phyloP scores from a whole-genome alignment of 2,329 filamentous ascomycete species.

The Karstenula rhodostoma region DNA sequence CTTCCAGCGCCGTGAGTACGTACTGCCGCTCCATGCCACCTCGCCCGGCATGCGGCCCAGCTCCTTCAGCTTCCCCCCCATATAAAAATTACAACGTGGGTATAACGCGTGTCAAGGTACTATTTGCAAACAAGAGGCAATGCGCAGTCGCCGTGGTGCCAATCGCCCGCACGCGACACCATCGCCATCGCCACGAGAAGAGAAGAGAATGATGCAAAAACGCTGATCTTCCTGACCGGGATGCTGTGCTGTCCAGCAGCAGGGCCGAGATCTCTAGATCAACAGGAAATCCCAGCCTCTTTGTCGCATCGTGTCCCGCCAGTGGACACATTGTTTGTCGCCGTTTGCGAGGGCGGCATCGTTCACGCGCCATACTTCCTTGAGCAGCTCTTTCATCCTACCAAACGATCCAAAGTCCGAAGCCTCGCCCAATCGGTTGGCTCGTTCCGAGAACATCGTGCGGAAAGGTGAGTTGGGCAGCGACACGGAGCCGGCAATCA shows the following conservation, averaged over 20 bases:
- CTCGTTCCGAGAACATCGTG: slow-evolving; percentile 77
- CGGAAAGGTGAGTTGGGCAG: slow-evolving; percentile 78
- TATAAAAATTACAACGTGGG: slow-evolving; percentile 50
- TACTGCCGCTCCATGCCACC: slow-evolving; percentile 32
- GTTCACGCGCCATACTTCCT: slow-evolving; percentile 81
- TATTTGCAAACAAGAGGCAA: slow-evolving; percentile 49
- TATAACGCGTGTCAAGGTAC: slow-evolving; percentile 48
- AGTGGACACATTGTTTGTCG: slow-evolving; percentile 77
- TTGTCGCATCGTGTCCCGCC: slow-evolving; percentile 91
- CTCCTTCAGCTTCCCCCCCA: slow-evolving; percentile 25
- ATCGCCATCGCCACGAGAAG: slow-evolving; percentile 26
- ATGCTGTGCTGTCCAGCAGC: slow-evolving; percentile 50
- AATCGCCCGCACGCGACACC: slow-evolving; percentile 16
- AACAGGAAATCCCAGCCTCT: slow-evolving; percentile 93
- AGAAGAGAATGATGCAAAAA: slow-evolving; percentile 29
- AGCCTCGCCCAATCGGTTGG: slow-evolving; percentile 77
- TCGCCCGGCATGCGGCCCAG: slow-evolving; percentile 30
- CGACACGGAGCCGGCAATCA: slow-evolving; percentile 84
- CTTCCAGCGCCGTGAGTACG: slow-evolving; percentile 35
- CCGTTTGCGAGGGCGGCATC: slow-evolving; percentile 66
- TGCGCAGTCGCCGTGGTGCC: slow-evolving; percentile 30
- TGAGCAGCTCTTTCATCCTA: slow-evolving; percentile 78
- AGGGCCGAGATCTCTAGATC: slow-evolving; percentile 63
- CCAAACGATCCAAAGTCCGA: slow-evolving; percentile 85
- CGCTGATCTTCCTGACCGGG: slow-evolving; percentile 42